These are phyloP conservation scores for Mimosa pudica DNA, from an alignment of 306 rosid species.

Conservation along the genomic window DNA sequence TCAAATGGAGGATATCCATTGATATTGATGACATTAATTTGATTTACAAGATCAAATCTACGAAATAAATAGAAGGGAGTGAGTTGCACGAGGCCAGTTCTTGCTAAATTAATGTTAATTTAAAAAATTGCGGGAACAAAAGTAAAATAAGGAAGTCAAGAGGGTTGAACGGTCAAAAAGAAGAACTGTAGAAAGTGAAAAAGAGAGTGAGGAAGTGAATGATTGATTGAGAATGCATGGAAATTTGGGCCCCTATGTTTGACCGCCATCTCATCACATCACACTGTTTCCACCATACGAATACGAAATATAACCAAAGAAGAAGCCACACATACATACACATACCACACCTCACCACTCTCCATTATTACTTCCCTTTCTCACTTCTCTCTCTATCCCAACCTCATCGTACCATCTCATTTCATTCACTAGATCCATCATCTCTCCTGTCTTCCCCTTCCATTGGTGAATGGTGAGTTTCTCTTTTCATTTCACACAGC, in stretches of 20 bases:
- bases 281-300: constrained; percentile 13
- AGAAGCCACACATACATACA: background rate
- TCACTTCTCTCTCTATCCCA: constrained; percentile 19
- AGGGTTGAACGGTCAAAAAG: constrained; percentile 69
- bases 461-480: constrained; percentile 25
- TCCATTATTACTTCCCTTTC: constrained; percentile 26
- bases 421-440: background rate
- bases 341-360: background rate
- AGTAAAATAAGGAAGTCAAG: background rate
- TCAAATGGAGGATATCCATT: too few species aligned
- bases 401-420: background rate
- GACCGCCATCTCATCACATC: constrained; percentile 37
- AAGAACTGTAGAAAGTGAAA: constrained; percentile 40
- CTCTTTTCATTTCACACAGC: background rate
- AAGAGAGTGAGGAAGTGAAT: background rate
- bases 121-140: too few species aligned
- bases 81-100: too few species aligned
- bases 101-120: too few species aligned
- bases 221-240: background rate
- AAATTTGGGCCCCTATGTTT: constrained; percentile 44
- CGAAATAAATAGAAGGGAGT: too few species aligned
- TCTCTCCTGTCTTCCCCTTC: constrained; percentile 21
- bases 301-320: constrained; percentile 25
- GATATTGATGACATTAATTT: background rate
- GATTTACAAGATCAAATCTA: too few species aligned